Evolutionary conservation across 305 asterid species (phyloP).

Genomic region (Fraxinus angustifolia): DNA sequence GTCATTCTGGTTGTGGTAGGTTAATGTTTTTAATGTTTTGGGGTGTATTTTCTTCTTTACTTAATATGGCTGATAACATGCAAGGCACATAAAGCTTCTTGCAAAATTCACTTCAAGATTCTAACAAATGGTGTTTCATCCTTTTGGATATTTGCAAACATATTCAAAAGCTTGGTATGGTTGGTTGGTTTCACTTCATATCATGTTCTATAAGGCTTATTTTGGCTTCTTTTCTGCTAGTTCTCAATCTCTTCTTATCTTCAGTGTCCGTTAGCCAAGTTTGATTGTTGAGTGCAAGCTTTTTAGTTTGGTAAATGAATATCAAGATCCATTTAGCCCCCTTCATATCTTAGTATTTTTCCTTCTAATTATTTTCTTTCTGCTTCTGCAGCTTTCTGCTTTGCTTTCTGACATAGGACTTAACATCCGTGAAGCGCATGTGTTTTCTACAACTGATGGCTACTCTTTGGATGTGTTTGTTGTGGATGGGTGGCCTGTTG

Average conservation of each 20-base stretch:
- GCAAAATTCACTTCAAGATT: background rate
- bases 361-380: conserved; percentile 10
- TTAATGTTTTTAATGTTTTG: conserved; percentile 1
- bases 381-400: conserved; percentile 76
- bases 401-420: conserved; percentile 93
- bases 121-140: conserved; percentile 7
- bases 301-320: background rate
- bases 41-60: conserved; percentile 5
- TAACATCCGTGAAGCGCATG: conserved; percentile 98
- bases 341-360: background rate
- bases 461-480: conserved; percentile 88
- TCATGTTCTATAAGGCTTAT: conserved; percentile 9
- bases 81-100: background rate
- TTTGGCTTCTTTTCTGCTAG: background rate
- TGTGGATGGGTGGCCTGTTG: conserved; percentile 91
- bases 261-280: background rate
- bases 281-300: background rate
- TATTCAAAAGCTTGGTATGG: conserved; percentile 6
- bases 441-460: conserved; percentile 87
- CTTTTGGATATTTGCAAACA: conserved; percentile 1
- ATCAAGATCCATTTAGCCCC: background rate
- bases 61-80: background rate
- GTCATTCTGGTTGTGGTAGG: conserved; percentile 10
- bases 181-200: background rate
- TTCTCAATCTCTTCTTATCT: background rate